Evolutionary conservation across 1,284 basidiomycete species (phyloP), one percentile per base, ranked within the genome.

Genomic region (Bondarzewia mesenterica): DNA sequence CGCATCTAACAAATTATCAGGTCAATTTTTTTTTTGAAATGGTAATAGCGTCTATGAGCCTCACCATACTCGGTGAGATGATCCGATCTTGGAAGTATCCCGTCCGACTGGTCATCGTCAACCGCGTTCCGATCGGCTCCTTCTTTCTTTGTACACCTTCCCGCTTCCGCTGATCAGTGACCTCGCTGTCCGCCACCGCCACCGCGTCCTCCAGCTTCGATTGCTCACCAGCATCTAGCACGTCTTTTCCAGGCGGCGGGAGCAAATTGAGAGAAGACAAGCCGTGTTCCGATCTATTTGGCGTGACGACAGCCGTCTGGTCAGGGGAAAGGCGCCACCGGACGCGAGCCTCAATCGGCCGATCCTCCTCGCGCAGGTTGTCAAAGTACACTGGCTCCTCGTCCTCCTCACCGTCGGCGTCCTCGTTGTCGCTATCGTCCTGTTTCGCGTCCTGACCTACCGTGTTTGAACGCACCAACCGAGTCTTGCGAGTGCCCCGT

Each of bases 21-120:
- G n/a, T n/a, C n/a, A n/a, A n/a, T n/a, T n/a, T n/a, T n/a, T n/a
- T n/a, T n/a, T n/a, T n/a, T n/a, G n/a, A n/a, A n/a, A n/a, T n/a
- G n/a, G n/a, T n/a, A 27, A 7, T 1, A 25, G 15, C 18, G 21
- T 42, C 18, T 32, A 18, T 51, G 44, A 45, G 48, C 68, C 88
- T 60, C 64, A 92, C 91, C 90, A 96, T 93, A 59, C 84, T 87
- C 0, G 93, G 92, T 14, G 90, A 85, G 51, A 96, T 82, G 58
- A 94, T 87, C 52, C 91, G 74, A 58, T 94, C 91, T 61, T 93
- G 90, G 73, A 96, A 95, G 67, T 92, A 96, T 5, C 92, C 93
- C 16, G 90, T 89, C 44, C 94, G 80, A 60, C 89, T 93, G 2
- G 94, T 96, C 93, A 99, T 97, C 0, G 95, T 95, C 57, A 98